Evolutionary conservation across 169 alveolate species (phyloP).

Genomic region (Plasmodium ovale): DNA sequence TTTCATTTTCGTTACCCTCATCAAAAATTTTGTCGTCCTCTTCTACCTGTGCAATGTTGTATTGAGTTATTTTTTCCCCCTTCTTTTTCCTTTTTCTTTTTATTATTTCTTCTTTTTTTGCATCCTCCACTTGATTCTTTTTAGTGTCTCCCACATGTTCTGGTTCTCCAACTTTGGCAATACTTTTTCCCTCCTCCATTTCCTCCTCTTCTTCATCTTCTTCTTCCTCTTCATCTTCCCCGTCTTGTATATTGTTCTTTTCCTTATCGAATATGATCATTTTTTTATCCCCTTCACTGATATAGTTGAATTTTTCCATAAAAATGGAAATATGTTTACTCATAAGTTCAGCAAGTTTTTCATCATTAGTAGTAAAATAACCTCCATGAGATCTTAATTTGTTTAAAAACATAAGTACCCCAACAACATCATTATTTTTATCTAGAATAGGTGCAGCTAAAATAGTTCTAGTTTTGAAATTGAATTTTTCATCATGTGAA

Average conservation of each 20-base stretch:
- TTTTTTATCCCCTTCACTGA: conserved; percentile 70
- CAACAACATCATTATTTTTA: conserved; percentile 60
- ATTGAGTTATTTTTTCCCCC: background rate
- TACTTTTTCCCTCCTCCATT: background rate
- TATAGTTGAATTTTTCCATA: conserved; percentile 68
- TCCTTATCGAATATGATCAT: conserved; percentile 62
- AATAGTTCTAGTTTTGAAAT: conserved; percentile 63
- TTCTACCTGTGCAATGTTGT: conserved; percentile 12
- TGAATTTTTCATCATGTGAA: conserved; percentile 64
- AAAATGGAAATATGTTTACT: conserved; percentile 68
- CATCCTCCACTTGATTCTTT: background rate
- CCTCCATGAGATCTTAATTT: conserved; percentile 68
- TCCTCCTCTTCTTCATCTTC: background rate
- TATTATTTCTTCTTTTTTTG: conserved; percentile 17
- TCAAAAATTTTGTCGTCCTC: conserved; percentile 68
- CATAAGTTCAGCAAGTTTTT: conserved; percentile 67
- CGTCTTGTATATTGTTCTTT: conserved; percentile 23
- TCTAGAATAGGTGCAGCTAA: conserved; percentile 74
- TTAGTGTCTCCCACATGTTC: background rate
- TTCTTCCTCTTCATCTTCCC: conserved; percentile 39
- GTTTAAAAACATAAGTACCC: conserved; percentile 67
- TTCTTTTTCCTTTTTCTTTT: conserved; percentile 27
- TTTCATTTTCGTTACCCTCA: conserved; percentile 42
- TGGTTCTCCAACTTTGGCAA: background rate
- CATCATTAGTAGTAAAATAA: conserved; percentile 53